Conservation (phyloP, 2,329 filamentous ascomycete genomes). For the Pyrenochaeta sp. region DNA sequence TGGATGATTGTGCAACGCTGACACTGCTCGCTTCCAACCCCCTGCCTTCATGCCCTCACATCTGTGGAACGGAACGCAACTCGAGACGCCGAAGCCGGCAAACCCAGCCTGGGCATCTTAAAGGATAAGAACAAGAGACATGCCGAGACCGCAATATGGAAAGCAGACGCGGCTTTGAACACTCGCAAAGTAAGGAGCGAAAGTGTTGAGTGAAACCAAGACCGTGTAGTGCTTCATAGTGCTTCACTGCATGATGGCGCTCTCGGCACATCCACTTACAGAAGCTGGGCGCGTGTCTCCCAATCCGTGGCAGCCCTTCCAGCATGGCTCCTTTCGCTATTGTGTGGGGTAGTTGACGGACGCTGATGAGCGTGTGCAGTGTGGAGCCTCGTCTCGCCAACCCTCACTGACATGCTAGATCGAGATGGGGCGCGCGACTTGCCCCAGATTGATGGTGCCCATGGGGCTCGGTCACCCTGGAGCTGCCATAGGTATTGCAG, state of each 20-base stretch:
- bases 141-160: not conserved
- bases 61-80: not conserved
- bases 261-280: not conserved
- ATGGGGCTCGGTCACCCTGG: not conserved
- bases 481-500: not conserved
- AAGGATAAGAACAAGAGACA: not conserved
- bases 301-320: not conserved
- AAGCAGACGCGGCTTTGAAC: not conserved
- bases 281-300: not conserved
- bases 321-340: not conserved
- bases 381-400: not conserved
- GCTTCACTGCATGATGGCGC: conserved; percentile 15
- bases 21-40: conserved; percentile 2
- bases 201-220: conserved; percentile 4
- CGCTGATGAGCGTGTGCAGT: not conserved
- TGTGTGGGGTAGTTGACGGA: not conserved
- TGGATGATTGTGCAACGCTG: not conserved
- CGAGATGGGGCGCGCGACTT: not conserved
- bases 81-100: conserved; percentile 1
- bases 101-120: not conserved
- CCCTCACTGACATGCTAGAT: not conserved
- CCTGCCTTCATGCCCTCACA: not conserved
- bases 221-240: conserved; percentile 8
- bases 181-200: not conserved
- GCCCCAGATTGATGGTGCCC: not conserved